Evolutionary conservation across 148 eudicot genomes (phyloP).

Genomic region (Tetragonia tetragonoides): DNA sequence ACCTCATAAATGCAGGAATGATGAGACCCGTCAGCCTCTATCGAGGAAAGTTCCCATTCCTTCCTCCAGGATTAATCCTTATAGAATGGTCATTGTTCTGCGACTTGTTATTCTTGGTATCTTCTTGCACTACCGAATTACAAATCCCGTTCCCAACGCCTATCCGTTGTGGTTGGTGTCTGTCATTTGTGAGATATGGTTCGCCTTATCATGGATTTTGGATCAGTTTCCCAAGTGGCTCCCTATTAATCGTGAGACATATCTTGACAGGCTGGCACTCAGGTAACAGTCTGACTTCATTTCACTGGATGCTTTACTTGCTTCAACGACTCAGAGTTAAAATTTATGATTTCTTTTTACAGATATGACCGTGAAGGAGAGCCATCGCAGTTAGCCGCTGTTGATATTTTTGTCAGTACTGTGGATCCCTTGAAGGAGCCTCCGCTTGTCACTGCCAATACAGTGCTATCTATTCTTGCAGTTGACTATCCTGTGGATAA

Average conservation of each 20-base stretch:
- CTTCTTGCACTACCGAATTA: conserved; percentile 88
- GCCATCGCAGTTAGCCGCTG: conserved; percentile 46
- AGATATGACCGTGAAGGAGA: conserved; percentile 52
- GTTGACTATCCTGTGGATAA: conserved; percentile 52
- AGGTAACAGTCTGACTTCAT: conserved; percentile 29
- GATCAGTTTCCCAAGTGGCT: conserved; percentile 58
- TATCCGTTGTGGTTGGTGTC: conserved; percentile 43
- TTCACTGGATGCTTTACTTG: neutral
- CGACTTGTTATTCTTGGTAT: conserved; percentile 78
- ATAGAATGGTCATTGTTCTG: conserved; percentile 84
- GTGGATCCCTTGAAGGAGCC: conserved; percentile 52
- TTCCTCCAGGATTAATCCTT: conserved; percentile 88
- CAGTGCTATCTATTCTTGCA: conserved; percentile 44
- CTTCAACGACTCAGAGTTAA: neutral
- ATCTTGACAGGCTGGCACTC: conserved; percentile 49
- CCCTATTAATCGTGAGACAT: conserved; percentile 46
- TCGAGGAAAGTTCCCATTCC: conserved; percentile 92
- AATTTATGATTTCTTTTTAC: neutral
- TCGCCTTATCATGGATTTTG: conserved; percentile 46
- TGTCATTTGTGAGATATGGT: conserved; percentile 50
- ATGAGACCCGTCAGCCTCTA: conserved; percentile 89
- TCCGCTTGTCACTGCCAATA: conserved; percentile 50
- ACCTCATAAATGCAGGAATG: conserved; percentile 57
- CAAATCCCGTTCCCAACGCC: conserved; percentile 76
- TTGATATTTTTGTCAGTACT: conserved; percentile 48